Evolutionary conservation across 495 filamentous ascomycete species (phyloP).

Genomic region (Stereocaulon alpinum): DNA sequence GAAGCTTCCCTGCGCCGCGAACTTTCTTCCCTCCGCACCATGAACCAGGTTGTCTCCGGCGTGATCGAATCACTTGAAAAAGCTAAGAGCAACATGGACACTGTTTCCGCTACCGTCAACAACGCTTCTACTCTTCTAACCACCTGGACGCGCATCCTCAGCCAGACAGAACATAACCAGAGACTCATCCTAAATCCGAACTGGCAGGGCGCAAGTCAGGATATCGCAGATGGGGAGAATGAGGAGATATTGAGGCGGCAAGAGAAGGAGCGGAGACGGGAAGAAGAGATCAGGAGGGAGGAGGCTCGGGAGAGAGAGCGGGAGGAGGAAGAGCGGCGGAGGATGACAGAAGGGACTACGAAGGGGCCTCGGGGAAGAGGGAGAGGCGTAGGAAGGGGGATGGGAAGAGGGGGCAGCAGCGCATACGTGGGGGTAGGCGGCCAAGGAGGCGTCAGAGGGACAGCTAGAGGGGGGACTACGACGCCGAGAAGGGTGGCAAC

Average conservation of each 20-base stretch:
- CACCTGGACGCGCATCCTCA: constrained; percentile 91
- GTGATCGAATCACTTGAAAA: constrained; percentile 69
- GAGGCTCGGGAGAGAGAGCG: constrained; percentile 58
- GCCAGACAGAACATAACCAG: constrained; percentile 95
- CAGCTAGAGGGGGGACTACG: constrained; percentile 31
- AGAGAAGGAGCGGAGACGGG: constrained; percentile 61
- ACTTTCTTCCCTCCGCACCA: constrained; percentile 66
- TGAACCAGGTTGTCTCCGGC: constrained; percentile 79
- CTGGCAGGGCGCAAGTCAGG: constrained; percentile 82
- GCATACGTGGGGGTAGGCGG: constrained; percentile 40
- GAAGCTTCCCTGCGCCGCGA: constrained; percentile 67
- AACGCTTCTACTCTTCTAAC: constrained; percentile 90
- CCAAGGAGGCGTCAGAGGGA: constrained; percentile 31
- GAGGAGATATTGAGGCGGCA: constrained; percentile 60
- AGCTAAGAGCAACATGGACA: constrained; percentile 90
- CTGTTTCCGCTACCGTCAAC: constrained; percentile 72
- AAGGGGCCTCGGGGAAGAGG: constrained; percentile 34
- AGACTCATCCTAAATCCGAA: constrained; percentile 75
- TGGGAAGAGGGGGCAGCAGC: constrained; percentile 29
- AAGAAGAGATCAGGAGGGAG: constrained; percentile 62
- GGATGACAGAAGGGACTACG: constrained; percentile 36
- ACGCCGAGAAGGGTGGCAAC: constrained; percentile 38
- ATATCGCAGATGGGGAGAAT: constrained; percentile 71
- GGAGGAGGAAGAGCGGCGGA: constrained; percentile 61
- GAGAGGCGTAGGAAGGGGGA: constrained; percentile 35